Evolutionary conservation across 352 stramenopile genomes (phyloP), one percentile per base, ranked within the genome.

Genomic region (Salisapilia sapeloensis): DNA sequence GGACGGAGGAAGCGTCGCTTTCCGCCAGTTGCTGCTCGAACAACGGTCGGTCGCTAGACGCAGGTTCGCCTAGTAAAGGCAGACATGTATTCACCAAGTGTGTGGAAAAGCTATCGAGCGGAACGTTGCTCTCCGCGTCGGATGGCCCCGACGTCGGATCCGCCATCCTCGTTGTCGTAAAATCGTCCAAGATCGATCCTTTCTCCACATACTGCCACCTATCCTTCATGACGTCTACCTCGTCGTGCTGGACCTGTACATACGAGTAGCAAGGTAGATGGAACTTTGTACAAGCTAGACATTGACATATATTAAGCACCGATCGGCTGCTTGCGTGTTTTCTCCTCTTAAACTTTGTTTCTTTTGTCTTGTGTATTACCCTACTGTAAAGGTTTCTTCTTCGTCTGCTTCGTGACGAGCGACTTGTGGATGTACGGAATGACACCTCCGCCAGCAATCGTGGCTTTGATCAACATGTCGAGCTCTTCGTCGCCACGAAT

Each of bases 391-490:
- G 66, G 57, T 42, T 83, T 84, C 63, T 91, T 89, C 58, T 91
- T 91, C 36, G 60, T 66, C 48, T 82, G 61, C 77, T 99, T 99
- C 77, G 96, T 98, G 60, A 99, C 98, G 32, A 99, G 90, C 31
- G 89, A 97, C 71, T 99, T 99, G 89, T 99, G 96, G 58, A 99
- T 99, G 70, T 99, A 89, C 21, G 96, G 96, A 51, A 99, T 99
- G 37, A 99, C 96, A 81, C 96, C 96, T 50, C 96, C 96, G 45
- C 95, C 95, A 14, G 96, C 95, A 69, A 99, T 99, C 33, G 96
- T 99, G 20, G 95, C 96, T 76, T 99, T 99, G 63, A 99, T 99
- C 33, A 99, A 58, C 41, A 53, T 56, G 41, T 99, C 95, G 28
- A 99, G 78, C 66, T 99, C 96, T 67, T 99, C 95, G 49, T 99